Percentiles rank a stretch among this genome's conserved stretches.
phyloP scores from a whole-genome alignment of 2,329 filamentous ascomycete genomes.

The Ophiostoma perfectum region DNA sequence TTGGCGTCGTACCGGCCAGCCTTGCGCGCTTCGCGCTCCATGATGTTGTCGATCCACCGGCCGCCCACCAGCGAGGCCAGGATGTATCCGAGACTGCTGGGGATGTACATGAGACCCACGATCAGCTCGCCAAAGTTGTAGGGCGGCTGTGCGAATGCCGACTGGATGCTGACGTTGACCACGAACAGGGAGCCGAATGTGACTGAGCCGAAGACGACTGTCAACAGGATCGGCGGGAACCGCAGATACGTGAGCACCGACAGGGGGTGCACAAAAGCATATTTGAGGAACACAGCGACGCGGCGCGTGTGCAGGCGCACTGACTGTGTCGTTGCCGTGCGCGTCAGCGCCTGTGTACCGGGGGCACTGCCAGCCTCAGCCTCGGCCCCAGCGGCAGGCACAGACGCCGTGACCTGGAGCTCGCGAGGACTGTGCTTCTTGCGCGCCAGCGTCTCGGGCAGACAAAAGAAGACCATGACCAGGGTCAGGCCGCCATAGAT shows the following conservation, averaged over 20 bases:
- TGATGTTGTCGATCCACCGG: conserved; percentile 73
- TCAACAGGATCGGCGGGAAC: conserved; percentile 67
- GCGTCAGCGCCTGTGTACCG: conserved; percentile 33
- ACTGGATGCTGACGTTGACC: conserved; percentile 70
- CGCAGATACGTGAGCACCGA: conserved; percentile 64
- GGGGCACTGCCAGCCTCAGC: conserved; percentile 14
- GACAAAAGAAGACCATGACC: conserved; percentile 52
- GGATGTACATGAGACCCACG: conserved; percentile 72
- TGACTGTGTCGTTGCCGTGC: conserved; percentile 55
- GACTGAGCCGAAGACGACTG: conserved; percentile 67
- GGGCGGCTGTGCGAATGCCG: conserved; percentile 59
- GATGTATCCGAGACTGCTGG: conserved; percentile 68
- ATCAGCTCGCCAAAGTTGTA: conserved; percentile 65
- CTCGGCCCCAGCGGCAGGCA: background rate
- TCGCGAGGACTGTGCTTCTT: conserved; percentile 15
- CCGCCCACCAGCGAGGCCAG: conserved; percentile 64
- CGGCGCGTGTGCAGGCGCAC: conserved; percentile 52
- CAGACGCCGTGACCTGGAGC: conserved; percentile 4
- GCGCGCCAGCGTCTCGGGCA: conserved; percentile 59
- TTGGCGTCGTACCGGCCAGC: conserved; percentile 62
- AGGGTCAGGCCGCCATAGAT: conserved; percentile 60
- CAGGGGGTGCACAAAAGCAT: conserved; percentile 66
- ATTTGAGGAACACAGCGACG: conserved; percentile 50
- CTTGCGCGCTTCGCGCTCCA: conserved; percentile 67
- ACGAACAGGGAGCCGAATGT: conserved; percentile 72